phyloP scores from a whole-genome alignment of 495 filamentous ascomycete species.

The Cercophora samala region DNA sequence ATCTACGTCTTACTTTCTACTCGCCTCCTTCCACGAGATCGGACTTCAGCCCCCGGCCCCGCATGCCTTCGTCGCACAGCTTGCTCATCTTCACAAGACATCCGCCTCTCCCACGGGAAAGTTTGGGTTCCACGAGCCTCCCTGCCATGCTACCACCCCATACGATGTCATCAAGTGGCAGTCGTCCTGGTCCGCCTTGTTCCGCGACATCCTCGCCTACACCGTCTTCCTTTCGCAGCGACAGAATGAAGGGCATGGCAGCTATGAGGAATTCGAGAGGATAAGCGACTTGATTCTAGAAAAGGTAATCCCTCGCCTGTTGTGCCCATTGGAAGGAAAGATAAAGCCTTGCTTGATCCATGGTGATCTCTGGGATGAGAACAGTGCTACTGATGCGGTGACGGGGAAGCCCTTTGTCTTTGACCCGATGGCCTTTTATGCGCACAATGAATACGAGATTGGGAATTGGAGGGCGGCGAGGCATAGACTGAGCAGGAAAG shows the following conservation, averaged over 20 bases:
- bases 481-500: conserved; percentile 9
- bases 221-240: conserved; percentile 14
- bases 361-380: conserved; percentile 48
- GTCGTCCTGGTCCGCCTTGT: conserved; percentile 26
- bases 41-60: neutral
- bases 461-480: conserved; percentile 32
- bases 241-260: conserved; percentile 20
- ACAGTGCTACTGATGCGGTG: conserved; percentile 30
- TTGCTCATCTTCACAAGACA: neutral
- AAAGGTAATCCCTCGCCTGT: conserved; percentile 36
- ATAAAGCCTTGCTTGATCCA: conserved; percentile 47
- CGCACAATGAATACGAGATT: conserved; percentile 50
- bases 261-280: conserved; percentile 14
- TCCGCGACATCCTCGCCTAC: conserved; percentile 16
- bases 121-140: conserved; percentile 51
- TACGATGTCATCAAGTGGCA: conserved; percentile 34
- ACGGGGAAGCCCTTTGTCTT: conserved; percentile 41
- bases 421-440: conserved; percentile 46
- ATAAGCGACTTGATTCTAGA: conserved; percentile 20
- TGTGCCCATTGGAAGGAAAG: conserved; percentile 36
- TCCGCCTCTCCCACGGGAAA: conserved; percentile 45
- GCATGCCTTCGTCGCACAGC: neutral
- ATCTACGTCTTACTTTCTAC: neutral
- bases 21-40: neutral
- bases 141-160: conserved; percentile 34